phyloP scores from a whole-genome alignment of 768 basidiomycete genomes.

The Macrolepiota albuminosa region DNA sequence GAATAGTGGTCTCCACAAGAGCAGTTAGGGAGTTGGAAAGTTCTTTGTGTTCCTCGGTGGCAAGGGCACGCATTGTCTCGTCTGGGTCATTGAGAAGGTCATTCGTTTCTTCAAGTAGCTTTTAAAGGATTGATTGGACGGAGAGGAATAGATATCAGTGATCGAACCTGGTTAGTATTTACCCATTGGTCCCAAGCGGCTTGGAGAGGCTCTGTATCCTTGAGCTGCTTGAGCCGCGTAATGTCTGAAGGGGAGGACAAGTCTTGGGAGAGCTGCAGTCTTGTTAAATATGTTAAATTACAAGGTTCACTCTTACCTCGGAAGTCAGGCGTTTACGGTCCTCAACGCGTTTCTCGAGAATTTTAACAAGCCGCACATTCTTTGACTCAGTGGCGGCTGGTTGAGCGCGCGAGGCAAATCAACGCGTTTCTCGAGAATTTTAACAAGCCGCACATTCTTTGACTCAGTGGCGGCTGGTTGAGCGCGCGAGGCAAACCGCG shows the following conservation, averaged over 20 bases:
- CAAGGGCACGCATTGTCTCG: slow-evolving; percentile 68
- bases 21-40: slow-evolving; percentile 35
- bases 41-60: slow-evolving; percentile 55
- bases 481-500: slow-evolving; percentile 7
- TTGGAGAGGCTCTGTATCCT: slow-evolving; percentile 65
- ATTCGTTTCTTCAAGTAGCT: slow-evolving; percentile 64
- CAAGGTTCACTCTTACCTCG: slow-evolving; percentile 28
- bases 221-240: slow-evolving; percentile 51
- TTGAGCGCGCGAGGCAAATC: slow-evolving; percentile 12
- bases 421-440: slow-evolving; percentile 49
- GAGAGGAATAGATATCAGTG: background rate
- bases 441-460: slow-evolving; percentile 48
- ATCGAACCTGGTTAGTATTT: slow-evolving; percentile 50
- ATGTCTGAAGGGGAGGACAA: slow-evolving; percentile 56
- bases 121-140: slow-evolving; percentile 21
- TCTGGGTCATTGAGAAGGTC: slow-evolving; percentile 70
- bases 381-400: slow-evolving; percentile 20
- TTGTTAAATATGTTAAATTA: slow-evolving; percentile 6
- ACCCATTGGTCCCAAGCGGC: slow-evolving; percentile 66
- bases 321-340: slow-evolving; percentile 40
- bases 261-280: slow-evolving; percentile 44
- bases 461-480: slow-evolving; percentile 7
- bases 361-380: slow-evolving; percentile 47
- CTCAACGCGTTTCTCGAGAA: slow-evolving; percentile 51
- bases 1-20: slow-evolving; percentile 47